These are phyloP conservation scores for Pseudogymnoascus sp. DNA, from an alignment of 2,329 filamentous ascomycete genomes.

Conservation along the genomic window DNA sequence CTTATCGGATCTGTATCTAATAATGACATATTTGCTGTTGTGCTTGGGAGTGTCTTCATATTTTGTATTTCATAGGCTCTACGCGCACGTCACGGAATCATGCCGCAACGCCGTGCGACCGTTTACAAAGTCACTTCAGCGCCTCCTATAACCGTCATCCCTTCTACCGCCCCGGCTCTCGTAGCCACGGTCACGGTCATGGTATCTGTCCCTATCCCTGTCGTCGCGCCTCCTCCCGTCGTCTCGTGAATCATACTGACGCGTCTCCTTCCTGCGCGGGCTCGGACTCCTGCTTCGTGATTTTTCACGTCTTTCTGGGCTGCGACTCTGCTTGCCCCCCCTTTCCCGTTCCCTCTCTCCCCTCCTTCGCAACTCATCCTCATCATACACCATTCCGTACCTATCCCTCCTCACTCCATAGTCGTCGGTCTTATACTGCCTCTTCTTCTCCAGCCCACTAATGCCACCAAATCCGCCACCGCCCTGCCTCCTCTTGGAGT, in stretches of 20 bases:
- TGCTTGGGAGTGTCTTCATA: not conserved
- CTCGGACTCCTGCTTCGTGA: conserved; percentile 29
- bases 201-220: conserved; percentile 19
- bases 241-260: conserved; percentile 19
- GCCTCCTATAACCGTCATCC: conserved; percentile 21
- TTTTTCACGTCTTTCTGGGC: conserved; percentile 30
- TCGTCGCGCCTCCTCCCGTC: conserved; percentile 14
- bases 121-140: conserved; percentile 8
- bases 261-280: conserved; percentile 16
- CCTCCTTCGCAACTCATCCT: conserved; percentile 55
- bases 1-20: not conserved
- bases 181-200: conserved; percentile 16
- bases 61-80: not conserved
- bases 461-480: conserved; percentile 87
- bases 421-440: conserved; percentile 65
- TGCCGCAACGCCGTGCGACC: not conserved
- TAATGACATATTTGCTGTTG: not conserved
- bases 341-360: conserved; percentile 35
- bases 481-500: conserved; percentile 61
- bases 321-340: conserved; percentile 39
- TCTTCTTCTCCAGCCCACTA: conserved; percentile 76
- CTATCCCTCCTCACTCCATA: conserved; percentile 36
- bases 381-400: conserved; percentile 78
- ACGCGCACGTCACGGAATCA: not conserved
- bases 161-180: conserved; percentile 12